phyloP scores from a whole-genome alignment of 2,329 filamentous ascomycete species.

The Plenodomus tracheiphilus region DNA sequence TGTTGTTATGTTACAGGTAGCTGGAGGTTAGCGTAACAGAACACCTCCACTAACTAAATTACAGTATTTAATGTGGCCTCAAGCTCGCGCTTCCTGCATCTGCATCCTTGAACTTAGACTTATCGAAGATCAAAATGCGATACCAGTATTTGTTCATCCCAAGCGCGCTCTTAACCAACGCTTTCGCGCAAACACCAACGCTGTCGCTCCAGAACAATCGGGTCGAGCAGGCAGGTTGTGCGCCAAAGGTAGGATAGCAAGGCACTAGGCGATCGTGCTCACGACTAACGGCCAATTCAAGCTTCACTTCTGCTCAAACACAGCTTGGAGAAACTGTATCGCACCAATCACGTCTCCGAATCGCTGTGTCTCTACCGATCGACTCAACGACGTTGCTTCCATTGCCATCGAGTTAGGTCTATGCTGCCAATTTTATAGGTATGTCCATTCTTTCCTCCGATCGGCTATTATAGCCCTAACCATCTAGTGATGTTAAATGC shows the following conservation, averaged over 20 bases:
- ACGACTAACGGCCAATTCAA: slow-evolving; percentile 1
- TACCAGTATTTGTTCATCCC: background rate
- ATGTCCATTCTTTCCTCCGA: background rate
- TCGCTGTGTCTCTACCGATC: slow-evolving; percentile 7
- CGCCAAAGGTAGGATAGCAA: slow-evolving; percentile 11
- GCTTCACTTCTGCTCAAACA: slow-evolving; percentile 9
- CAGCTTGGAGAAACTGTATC: slow-evolving; percentile 5
- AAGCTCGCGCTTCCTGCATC: background rate
- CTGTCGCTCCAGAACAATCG: slow-evolving; percentile 7
- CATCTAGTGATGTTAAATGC: slow-evolving; percentile 6
- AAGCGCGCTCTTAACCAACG: slow-evolving; percentile 1
- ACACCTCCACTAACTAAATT: too few species aligned
- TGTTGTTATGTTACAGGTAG: too few species aligned
- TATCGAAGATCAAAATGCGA: slow-evolving; percentile 2
- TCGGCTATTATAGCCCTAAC: slow-evolving; percentile 1
- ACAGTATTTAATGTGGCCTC: slow-evolving; percentile 1
- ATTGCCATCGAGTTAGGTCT: slow-evolving; percentile 6
- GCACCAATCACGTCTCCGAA: slow-evolving; percentile 6
- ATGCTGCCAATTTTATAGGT: slow-evolving; percentile 10
- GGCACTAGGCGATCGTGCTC: background rate
- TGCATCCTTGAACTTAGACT: background rate
- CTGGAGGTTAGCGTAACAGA: too few species aligned
- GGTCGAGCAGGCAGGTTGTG: slow-evolving; percentile 4
- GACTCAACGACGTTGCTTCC: slow-evolving; percentile 8
- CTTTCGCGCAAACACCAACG: slow-evolving; percentile 6